phyloP scores from a whole-genome alignment of 2,329 filamentous ascomycete genomes.

The Colletotrichum musae region DNA sequence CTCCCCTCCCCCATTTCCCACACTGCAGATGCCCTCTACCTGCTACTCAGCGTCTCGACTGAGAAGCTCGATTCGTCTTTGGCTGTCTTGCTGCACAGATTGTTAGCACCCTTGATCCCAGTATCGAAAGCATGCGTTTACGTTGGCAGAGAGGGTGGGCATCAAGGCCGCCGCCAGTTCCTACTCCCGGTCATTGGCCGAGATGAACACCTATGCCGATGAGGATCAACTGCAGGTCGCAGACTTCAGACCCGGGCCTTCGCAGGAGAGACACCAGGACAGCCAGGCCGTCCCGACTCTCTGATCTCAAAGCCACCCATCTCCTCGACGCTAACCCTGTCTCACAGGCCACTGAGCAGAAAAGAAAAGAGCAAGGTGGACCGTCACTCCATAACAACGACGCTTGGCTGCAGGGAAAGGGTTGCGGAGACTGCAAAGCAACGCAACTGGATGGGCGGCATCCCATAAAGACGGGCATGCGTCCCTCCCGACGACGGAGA shows the following conservation, averaged over 20 bases:
- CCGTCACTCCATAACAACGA: conserved; percentile 40
- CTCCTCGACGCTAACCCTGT: conserved; percentile 41
- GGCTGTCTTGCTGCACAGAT: conserved; percentile 13
- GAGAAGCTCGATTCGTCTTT: conserved; percentile 7
- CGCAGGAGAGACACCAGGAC: conserved; percentile 35
- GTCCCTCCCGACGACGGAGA: conserved; percentile 19
- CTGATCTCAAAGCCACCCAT: conserved; percentile 25
- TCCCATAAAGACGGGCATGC: conserved; percentile 36
- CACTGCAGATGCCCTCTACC: conserved; percentile 26
- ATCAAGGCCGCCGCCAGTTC: conserved; percentile 11
- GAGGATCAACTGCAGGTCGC: conserved; percentile 29
- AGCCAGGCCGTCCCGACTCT: conserved; percentile 32
- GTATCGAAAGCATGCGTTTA: conserved; percentile 3
- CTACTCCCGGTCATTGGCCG: conserved; percentile 19
- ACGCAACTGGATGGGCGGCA: conserved; percentile 10
- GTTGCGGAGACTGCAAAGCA: conserved; percentile 27
- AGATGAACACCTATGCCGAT: conserved; percentile 18
- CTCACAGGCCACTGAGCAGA: conserved; percentile 39
- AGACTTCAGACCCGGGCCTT: conserved; percentile 27
- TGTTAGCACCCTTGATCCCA: conserved; percentile 31
- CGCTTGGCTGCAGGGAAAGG: conserved; percentile 42
- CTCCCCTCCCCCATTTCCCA: conserved; percentile 3
- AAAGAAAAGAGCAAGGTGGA: conserved; percentile 39
- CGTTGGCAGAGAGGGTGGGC: conserved; percentile 10
- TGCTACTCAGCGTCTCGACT: conserved; percentile 12